Evolutionary conservation across 2,329 filamentous ascomycete species (phyloP).

Genomic region (Acrocalymma vagum): DNA sequence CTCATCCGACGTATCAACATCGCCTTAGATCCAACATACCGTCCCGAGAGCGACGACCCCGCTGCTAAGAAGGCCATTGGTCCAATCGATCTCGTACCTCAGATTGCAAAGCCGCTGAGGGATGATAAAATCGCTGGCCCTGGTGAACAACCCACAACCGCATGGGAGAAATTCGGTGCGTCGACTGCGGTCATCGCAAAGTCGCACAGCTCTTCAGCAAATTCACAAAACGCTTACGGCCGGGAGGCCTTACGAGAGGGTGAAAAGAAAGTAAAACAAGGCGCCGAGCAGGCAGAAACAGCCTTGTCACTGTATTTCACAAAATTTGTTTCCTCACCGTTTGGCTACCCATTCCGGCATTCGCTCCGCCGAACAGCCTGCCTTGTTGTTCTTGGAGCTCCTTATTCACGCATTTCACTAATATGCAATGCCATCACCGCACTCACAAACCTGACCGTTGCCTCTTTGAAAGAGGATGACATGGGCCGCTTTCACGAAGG

Average conservation of each 20-base stretch:
- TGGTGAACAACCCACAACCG: slow-evolving; percentile 47
- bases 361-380: slow-evolving; percentile 72
- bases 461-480: slow-evolving; percentile 80
- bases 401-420: slow-evolving; percentile 67
- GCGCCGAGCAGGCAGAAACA: slow-evolving; percentile 34
- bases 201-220: slow-evolving; percentile 40
- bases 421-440: slow-evolving; percentile 68
- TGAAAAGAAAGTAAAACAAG: slow-evolving; percentile 40
- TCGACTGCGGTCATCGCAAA: slow-evolving; percentile 55
- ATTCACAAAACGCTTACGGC: slow-evolving; percentile 46
- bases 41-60: slow-evolving; percentile 17
- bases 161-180: slow-evolving; percentile 33
- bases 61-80: too few species aligned
- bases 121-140: slow-evolving; percentile 58
- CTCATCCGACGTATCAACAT: slow-evolving; percentile 73
- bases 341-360: slow-evolving; percentile 76
- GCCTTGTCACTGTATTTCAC: slow-evolving; percentile 33
- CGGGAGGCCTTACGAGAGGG: slow-evolving; percentile 43
- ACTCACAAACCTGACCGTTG: slow-evolving; percentile 73
- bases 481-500: slow-evolving; percentile 88
- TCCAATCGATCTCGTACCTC: slow-evolving; percentile 58
- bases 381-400: slow-evolving; percentile 75
- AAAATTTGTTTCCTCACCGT: slow-evolving; percentile 49
- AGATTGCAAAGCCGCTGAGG: slow-evolving; percentile 58
- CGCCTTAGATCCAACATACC: slow-evolving; percentile 40